These are phyloP conservation scores for Pythium brachiatum DNA, from an alignment of 352 stramenopile genomes.

Conservation along the genomic window DNA sequence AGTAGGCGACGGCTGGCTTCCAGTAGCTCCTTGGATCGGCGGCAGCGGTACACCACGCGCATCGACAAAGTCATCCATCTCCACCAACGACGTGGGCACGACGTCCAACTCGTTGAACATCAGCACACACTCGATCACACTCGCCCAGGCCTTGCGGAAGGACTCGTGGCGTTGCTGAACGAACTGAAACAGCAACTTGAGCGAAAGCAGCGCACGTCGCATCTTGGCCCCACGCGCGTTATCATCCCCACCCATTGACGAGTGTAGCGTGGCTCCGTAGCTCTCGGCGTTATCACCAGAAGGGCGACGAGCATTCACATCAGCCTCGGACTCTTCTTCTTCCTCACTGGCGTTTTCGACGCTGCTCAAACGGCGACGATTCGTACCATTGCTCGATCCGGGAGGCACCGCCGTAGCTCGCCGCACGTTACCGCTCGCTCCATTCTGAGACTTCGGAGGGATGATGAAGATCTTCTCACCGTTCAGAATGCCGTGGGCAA, in stretches of 20 bases:
- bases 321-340: neutral
- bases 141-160: slow-evolving; percentile 79
- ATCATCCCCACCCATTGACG: slow-evolving; percentile 51
- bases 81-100: slow-evolving; percentile 78
- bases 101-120: slow-evolving; percentile 89
- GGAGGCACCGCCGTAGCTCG: slow-evolving; percentile 1
- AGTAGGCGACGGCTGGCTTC: slow-evolving; percentile 13
- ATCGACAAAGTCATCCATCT: slow-evolving; percentile 89
- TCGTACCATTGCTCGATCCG: slow-evolving; percentile 4
- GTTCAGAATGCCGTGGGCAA: slow-evolving; percentile 79
- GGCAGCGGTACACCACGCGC: slow-evolving; percentile 75
- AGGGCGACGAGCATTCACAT: neutral
- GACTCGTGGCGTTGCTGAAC: slow-evolving; percentile 76
- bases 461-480: slow-evolving; percentile 83
- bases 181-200: slow-evolving; percentile 85
- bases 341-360: slow-evolving; percentile 13
- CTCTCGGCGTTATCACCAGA: slow-evolving; percentile 8
- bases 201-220: slow-evolving; percentile 63
- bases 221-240: slow-evolving; percentile 68
- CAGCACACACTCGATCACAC: slow-evolving; percentile 80
- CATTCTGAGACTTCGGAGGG: slow-evolving; percentile 36
- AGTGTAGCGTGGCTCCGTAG: neutral
- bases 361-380: slow-evolving; percentile 13
- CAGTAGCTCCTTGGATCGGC: slow-evolving; percentile 46
- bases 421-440: slow-evolving; percentile 20